Conservation (phyloP, 2,329 filamentous ascomycete species). For the Aspergillus sergii region DNA sequence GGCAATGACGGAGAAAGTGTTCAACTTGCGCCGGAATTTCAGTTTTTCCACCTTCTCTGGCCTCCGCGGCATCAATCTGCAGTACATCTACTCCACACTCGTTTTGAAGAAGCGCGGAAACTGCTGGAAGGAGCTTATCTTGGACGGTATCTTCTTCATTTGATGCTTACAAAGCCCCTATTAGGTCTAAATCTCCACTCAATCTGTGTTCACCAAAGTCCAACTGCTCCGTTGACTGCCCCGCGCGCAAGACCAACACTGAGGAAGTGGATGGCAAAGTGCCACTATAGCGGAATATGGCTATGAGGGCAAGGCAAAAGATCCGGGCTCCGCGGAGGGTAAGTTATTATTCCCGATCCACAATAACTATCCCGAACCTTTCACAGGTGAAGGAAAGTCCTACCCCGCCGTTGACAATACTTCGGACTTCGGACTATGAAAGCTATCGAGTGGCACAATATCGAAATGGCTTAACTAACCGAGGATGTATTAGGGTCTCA, state of each 20-base stretch:
- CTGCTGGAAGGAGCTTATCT: neutral
- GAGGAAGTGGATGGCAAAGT: constrained; percentile 14
- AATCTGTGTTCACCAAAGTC: neutral
- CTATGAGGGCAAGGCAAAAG: constrained; percentile 61
- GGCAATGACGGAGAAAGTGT: constrained; percentile 12
- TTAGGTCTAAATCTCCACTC: neutral
- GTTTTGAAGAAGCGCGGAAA: neutral
- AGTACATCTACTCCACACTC: neutral
- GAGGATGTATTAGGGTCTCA: constrained; percentile 53
- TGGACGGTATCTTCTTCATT: neutral
- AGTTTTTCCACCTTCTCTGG: constrained; percentile 27
- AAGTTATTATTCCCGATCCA: constrained; percentile 38
- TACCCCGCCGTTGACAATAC: neutral
- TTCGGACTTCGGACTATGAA: neutral
- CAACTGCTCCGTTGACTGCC: constrained; percentile 11
- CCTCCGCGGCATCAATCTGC: constrained; percentile 21
- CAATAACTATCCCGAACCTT: constrained; percentile 1
- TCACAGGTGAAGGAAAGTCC: constrained; percentile 1
- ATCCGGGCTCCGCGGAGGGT: constrained; percentile 70
- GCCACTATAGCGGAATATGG: constrained; percentile 40
- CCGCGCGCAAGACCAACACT: constrained; percentile 12
- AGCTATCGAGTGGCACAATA: neutral
- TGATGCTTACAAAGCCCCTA: neutral
- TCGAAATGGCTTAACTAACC: constrained; percentile 6
- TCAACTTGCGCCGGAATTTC: constrained; percentile 28